Evolutionary conservation across 768 basidiomycete genomes (phyloP), one percentile per base, ranked within the genome.

Genomic region (Boletus rubroflammeus): DNA sequence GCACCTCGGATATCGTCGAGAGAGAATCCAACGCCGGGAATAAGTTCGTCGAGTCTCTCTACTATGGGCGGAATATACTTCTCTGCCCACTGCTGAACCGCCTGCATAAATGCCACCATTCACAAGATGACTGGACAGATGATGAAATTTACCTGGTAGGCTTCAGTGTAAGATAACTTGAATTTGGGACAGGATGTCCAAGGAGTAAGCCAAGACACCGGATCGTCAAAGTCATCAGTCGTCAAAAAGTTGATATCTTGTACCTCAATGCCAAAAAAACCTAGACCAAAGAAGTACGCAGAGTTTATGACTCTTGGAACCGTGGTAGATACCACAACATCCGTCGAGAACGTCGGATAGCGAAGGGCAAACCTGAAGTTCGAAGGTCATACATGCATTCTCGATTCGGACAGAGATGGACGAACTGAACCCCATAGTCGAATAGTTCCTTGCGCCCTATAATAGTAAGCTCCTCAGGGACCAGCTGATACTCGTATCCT

Each of bases 121-220:
- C 53, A 28, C n/a, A 32, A 52, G 6, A 17, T 7, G 21, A 14
- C 11, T 11, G 25, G 26, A 23, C 13, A 38, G 11, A 25, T 3
- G 8, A 39, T 28, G 26, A 41, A 3, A 19, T 6, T 50, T 41
- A 67, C 55, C 46, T 55, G 3, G 7, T 1, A 14, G 5, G 34
- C 11, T 8, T n/a, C 25, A n/a, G n/a, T n/a, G n/a, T n/a, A 5
- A 1, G 1, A 7, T 34, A 34, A 25, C 2, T 25, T 25, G 23
- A 25, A 40, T 3, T 54, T 58, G 2, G 65, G 58, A 59, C 76
- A 77, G 26, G 67, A 69, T 51, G 64, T 51, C 73, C 72, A 73
- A 21, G 75, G 73, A 17, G 60, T 69, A 38, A 77, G 72, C 75
- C 75, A 76, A 28, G 73, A 72, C 23, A 70, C 61, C 3, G 72